Evolutionary conservation across 257 asterid genomes (phyloP).

Genomic region (Galeopsis tetrahit): DNA sequence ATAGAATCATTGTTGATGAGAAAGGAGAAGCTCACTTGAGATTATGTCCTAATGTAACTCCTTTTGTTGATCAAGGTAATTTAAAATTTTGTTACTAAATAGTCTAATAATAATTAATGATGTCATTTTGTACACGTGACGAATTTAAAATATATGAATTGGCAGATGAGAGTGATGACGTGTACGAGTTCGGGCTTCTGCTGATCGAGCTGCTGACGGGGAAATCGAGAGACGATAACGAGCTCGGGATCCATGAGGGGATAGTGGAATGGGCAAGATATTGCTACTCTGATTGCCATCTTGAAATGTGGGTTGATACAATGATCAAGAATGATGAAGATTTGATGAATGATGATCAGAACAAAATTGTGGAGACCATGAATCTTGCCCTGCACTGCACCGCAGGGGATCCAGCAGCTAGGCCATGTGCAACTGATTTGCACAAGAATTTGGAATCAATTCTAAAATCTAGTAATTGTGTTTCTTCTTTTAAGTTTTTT

Average conservation of each 20-base stretch:
- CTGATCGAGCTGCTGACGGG: constrained; percentile 78
- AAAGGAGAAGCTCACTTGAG: constrained; percentile 61
- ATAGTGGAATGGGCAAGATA: constrained; percentile 83
- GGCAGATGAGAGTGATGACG: constrained; percentile 59
- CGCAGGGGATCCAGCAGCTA: constrained; percentile 62
- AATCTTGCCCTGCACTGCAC: constrained; percentile 82
- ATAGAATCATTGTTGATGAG: constrained; percentile 53
- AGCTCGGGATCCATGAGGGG: constrained; percentile 54
- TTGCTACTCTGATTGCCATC: constrained; percentile 81
- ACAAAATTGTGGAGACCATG: constrained; percentile 74
- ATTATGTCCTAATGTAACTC: constrained; percentile 39
- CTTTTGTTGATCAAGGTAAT: constrained; percentile 66
- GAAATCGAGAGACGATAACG: constrained; percentile 54
- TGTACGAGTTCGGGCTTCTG: constrained; percentile 68
- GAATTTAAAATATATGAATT: not conserved
- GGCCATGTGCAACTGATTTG: constrained; percentile 58
- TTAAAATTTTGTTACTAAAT: not conserved
- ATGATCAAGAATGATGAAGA: constrained; percentile 42
- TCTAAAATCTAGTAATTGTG: constrained; percentile 52
- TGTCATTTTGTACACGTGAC: too few species aligned
- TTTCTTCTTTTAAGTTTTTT: constrained; percentile 45
- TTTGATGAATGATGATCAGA: constrained; percentile 37
- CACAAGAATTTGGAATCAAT: constrained; percentile 54
- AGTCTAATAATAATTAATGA: not conserved
- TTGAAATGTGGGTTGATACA: constrained; percentile 76